Evolutionary conservation across 2,329 filamentous ascomycete species (phyloP).

Genomic region (Botrytis elliptica): DNA sequence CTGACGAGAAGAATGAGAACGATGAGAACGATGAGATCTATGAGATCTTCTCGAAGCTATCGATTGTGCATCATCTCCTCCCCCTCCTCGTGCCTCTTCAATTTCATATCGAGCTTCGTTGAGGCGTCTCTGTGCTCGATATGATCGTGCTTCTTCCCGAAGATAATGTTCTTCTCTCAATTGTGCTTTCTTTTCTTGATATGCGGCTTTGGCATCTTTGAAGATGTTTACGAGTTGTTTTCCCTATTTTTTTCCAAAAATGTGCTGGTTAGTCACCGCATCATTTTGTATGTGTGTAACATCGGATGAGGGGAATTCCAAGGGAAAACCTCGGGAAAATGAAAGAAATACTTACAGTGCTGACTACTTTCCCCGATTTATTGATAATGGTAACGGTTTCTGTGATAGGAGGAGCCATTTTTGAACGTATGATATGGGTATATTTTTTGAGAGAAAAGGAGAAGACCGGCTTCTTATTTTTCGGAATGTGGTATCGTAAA

Average conservation of each 20-base stretch:
- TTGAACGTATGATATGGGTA: constrained; percentile 2
- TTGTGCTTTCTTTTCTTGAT: constrained; percentile 82
- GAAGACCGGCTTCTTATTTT: constrained; percentile 17
- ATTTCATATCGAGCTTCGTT: constrained; percentile 45
- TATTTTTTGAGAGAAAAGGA: not conserved
- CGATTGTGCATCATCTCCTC: constrained; percentile 16
- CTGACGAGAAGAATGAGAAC: constrained; percentile 26
- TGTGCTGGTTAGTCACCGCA: constrained; percentile 22
- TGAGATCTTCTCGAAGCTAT: constrained; percentile 27
- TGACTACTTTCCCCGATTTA: constrained; percentile 86
- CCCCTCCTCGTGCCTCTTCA: constrained; percentile 25
- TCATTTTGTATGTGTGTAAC: constrained; percentile 7
- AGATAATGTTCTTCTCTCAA: constrained; percentile 69
- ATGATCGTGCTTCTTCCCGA: constrained; percentile 56
- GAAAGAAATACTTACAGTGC: constrained; percentile 63
- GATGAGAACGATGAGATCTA: constrained; percentile 29
- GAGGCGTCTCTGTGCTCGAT: constrained; percentile 46
- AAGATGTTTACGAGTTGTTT: constrained; percentile 89
- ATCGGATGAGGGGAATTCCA: not conserved
- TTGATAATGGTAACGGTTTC: constrained; percentile 90
- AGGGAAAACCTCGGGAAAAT: constrained; percentile 16
- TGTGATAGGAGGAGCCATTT: constrained; percentile 41
- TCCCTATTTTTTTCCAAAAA: constrained; percentile 54
- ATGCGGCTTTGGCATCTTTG: constrained; percentile 86
- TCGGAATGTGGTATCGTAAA: not conserved